phyloP scores from a whole-genome alignment of 2,329 filamentous ascomycete genomes.

The Cladophialophora chaetospira region DNA sequence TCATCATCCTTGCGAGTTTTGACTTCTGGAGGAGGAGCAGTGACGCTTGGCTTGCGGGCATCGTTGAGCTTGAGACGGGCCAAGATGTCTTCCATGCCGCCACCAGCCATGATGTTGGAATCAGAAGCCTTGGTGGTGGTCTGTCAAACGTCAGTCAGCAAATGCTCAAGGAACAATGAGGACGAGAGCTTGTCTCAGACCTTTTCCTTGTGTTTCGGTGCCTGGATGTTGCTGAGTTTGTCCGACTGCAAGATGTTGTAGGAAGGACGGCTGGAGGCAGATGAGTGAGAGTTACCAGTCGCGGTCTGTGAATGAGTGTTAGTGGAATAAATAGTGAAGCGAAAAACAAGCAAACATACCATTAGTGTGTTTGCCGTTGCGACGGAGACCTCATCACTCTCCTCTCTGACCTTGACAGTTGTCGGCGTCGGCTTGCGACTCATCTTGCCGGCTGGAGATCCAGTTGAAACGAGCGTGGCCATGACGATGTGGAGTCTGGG shows the following conservation, averaged over 20 bases:
- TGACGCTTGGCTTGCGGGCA: slow-evolving; percentile 22
- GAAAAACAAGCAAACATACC: slow-evolving; percentile 10
- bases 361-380: slow-evolving; percentile 16
- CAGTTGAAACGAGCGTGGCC: slow-evolving; percentile 27
- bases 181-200: slow-evolving; percentile 10
- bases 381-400: slow-evolving; percentile 21
- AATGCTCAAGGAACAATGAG: slow-evolving; percentile 1
- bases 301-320: slow-evolving; percentile 40
- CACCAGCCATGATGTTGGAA: slow-evolving; percentile 35
- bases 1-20: slow-evolving; percentile 27
- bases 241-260: slow-evolving; percentile 23
- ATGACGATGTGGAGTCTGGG: slow-evolving; percentile 22
- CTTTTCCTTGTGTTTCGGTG: slow-evolving; percentile 25
- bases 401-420: slow-evolving; percentile 27
- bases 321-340: slow-evolving; percentile 12
- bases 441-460: slow-evolving; percentile 26
- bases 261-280: slow-evolving; percentile 13
- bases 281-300: slow-evolving; percentile 8
- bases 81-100: slow-evolving; percentile 65
- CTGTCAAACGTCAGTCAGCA: too few relatives aligned
- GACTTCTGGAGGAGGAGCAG: slow-evolving; percentile 20
- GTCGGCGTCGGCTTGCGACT: slow-evolving; percentile 30
- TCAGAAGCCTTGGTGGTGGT: slow-evolving; percentile 30
- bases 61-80: slow-evolving; percentile 45
- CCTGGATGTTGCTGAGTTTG: slow-evolving; percentile 24